Percentiles rank a stretch among this genome's conserved stretches.
phyloP scores from a whole-genome alignment of 1,284 basidiomycete species.

The Psilocybe mexicana region DNA sequence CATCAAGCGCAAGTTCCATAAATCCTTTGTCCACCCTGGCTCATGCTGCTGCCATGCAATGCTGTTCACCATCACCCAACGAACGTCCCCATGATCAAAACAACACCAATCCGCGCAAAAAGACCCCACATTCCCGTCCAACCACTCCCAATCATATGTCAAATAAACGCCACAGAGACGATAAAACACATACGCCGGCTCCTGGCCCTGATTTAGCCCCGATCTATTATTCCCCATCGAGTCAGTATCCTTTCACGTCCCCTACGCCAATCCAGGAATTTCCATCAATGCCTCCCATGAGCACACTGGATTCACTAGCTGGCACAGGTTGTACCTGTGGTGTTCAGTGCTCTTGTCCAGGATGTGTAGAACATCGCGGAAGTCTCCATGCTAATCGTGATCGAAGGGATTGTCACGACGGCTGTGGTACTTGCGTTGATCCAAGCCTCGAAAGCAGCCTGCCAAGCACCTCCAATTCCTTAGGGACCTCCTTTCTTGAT shows the following conservation, averaged over 20 bases:
- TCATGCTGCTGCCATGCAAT: conserved; percentile 48
- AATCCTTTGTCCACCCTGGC: conserved; percentile 49
- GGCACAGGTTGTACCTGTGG: conserved; percentile 73
- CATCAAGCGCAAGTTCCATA: conserved; percentile 21
- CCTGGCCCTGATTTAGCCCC: conserved; percentile 45
- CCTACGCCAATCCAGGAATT: conserved; percentile 43
- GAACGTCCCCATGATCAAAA: neutral
- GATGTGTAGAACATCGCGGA: conserved; percentile 68
- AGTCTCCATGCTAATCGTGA: conserved; percentile 43
- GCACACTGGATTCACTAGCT: conserved; percentile 52
- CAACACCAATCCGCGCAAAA: conserved; percentile 9
- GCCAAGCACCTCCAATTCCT: conserved; percentile 13
- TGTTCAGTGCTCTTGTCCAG: conserved; percentile 67
- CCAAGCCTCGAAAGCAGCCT: conserved; percentile 27
- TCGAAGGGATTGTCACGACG: conserved; percentile 54
- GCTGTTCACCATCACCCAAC: conserved; percentile 16
- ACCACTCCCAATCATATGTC: conserved; percentile 19
- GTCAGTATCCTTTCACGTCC: conserved; percentile 14
- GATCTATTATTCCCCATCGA: conserved; percentile 32
- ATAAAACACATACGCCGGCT: conserved; percentile 17
- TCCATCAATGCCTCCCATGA: conserved; percentile 59
- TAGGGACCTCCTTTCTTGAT: conserved; percentile 47
- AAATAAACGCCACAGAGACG: conserved; percentile 33
- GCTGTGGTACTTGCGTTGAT: conserved; percentile 71
- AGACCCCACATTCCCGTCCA: conserved; percentile 25